Evolutionary conservation across 1,284 basidiomycete species (phyloP), one percentile per base, ranked within the genome.

Genomic region (Cerrena zonata): DNA sequence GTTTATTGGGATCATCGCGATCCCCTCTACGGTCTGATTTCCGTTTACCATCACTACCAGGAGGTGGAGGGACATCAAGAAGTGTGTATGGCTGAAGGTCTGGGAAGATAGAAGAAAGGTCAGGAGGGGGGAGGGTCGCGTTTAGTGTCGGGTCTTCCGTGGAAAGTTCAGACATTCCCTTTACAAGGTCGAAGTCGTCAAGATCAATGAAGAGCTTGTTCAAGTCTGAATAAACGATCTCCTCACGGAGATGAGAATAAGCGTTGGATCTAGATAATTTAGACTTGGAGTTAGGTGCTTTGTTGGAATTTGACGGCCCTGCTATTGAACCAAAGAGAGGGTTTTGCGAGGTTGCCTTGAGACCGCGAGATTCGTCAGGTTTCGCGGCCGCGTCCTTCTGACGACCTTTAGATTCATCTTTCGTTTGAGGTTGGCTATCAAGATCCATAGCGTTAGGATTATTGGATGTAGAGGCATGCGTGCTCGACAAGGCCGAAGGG

Each of bases 1-100:
- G 74, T 62, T 77, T 85, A 57, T 76, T 80, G n/a, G 81, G 79
- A 58, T 87, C 86, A 53, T 89, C 84, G 55, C 70, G 79, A 53
- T 87, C 84, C 1, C 70, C 71, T 55, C 73, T 74, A 60, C 77
- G 79, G 26, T 82, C 80, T 2, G 71, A 68, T 49, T 76, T 62
- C 52, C 56, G 56, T 38, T 48, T 53, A 23, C 51, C 51, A 41
- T 63, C 85, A 62, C 72, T 79, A 2, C 66, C 70, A 38, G 60
- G 50, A 27, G 63, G 52, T 3, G 65, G 65, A 23, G 70, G 62
- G 37, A 77, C 67, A 54, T 83, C 81, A 34, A 80, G 67, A 41
- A 85, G 65, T 21, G 69, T 71, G 25, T 78, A 70, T 10, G 77
- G 73, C 45, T 75, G 78, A 23, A 84, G 69, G 52, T 85, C 87